Base-by-base conservation (phyloP, 805 yeast species). In the Yarrowia alimentaria region DNA sequence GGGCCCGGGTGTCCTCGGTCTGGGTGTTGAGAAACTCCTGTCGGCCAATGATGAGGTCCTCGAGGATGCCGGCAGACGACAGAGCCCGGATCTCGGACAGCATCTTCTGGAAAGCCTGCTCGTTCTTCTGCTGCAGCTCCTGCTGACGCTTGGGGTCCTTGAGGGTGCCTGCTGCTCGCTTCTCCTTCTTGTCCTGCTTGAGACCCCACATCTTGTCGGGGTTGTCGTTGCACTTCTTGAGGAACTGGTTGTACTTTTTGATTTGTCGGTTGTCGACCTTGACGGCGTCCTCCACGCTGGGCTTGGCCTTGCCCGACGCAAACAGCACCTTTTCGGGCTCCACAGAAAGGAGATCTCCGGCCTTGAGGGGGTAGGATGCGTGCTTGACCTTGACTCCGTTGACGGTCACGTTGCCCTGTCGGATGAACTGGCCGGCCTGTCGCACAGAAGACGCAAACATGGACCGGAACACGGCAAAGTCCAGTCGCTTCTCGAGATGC, bases 391-490 rank as follows among this genome's bases (percentile, higher is more conserved):
- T 73, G 26, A 83, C 77, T 8, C 96, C 97, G 63, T 91, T 93
- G 30, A 91, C 98, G 56, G 74, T 71, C 10, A 91, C 98, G 57
- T 82, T 73, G 1, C 95, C 95, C 38, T 80, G 80, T 12, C 85
- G 67, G 54, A 93, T 81, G 61, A 85, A 88, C 63, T 85, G 89
- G 59, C 96, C 79, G 2, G 99, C 96, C 68, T 91, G 98, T 73
- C 97, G 81, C 3, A 88, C 79, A 6, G 95, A 85, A 5, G 95
- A 79, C 5, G 98, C 96, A 71, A 91, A 89, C 85, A 91, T 76
- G 14, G 96, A 74, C 68, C 99, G 81, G 71, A 87, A 93, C 9
- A 91, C 61, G 2, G 96, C 97, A 63, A 84, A 78, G 65, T 91
- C 99, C 24, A 91, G 74, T 64, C 99, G 76, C 62, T 83, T 85